Conservation (phyloP, 306 rosid genomes). For the Chamaecrista fasciculata region DNA sequence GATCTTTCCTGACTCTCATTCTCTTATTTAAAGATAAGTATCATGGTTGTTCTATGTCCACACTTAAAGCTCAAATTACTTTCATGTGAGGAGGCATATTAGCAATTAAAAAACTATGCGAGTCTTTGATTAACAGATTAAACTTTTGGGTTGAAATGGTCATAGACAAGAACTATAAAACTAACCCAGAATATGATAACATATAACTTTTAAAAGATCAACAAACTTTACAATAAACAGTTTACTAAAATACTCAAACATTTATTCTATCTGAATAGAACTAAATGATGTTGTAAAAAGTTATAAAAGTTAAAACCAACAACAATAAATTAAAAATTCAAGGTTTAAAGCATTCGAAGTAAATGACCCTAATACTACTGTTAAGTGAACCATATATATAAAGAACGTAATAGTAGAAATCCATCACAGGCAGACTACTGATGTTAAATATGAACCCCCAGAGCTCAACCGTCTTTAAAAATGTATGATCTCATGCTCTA, state of each 20-base stretch:
- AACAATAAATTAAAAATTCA: background rate
- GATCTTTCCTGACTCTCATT: too few relatives aligned
- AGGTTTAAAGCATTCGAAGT: background rate
- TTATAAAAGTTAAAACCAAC: background rate
- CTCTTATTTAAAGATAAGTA: too few relatives aligned
- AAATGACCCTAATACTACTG: too few relatives aligned
- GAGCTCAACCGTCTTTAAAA: background rate
- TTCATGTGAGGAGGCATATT: too few relatives aligned
- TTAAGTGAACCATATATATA: background rate
- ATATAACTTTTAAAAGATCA: background rate
- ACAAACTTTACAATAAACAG: background rate
- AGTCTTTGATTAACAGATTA: too few relatives aligned
- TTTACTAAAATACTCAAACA: background rate
- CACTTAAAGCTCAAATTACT: too few relatives aligned
- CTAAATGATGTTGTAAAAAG: background rate
- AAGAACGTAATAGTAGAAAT: background rate
- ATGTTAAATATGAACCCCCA: background rate
- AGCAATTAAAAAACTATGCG: too few relatives aligned
- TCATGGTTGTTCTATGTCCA: too few relatives aligned
- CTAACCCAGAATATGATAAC: background rate
- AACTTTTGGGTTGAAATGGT: too few relatives aligned
- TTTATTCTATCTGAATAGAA: background rate
- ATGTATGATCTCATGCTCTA: background rate
- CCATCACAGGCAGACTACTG: background rate
- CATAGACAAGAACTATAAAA: too few relatives aligned